Conservation (phyloP, 805 yeast species). For the Metschnikowia lunata region DNA sequence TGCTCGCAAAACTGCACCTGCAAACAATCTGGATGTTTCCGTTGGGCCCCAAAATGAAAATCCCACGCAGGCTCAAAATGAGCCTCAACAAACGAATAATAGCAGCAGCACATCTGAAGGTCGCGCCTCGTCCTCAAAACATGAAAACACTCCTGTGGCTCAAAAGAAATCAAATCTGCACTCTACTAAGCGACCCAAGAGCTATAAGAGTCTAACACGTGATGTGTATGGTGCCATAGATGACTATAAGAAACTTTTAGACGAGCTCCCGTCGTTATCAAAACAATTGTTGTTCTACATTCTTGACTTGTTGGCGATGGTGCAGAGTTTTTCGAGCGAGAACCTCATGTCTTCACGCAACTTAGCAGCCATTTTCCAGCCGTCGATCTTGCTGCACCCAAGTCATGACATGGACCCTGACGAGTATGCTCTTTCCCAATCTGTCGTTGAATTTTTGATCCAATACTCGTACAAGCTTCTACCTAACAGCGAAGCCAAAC, state of each 20-base stretch:
- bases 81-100: background rate
- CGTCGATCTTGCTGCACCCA: conserved; percentile 91
- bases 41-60: background rate
- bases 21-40: background rate
- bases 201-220: conserved; percentile 53
- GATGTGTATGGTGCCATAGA: conserved; percentile 67
- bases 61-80: background rate
- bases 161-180: conserved; percentile 10
- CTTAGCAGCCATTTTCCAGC: conserved; percentile 94
- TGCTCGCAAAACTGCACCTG: background rate
- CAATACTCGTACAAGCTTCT: conserved; percentile 77
- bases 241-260: conserved; percentile 66
- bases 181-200: conserved; percentile 31
- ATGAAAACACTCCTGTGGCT: background rate
- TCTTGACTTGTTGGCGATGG: conserved; percentile 79
- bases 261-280: conserved; percentile 68
- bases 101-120: background rate
- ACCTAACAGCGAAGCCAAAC: conserved; percentile 39
- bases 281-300: conserved; percentile 82
- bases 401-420: conserved; percentile 88
- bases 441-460: conserved; percentile 83
- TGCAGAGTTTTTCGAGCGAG: conserved; percentile 68
- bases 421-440: conserved; percentile 82
- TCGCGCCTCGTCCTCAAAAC: background rate
- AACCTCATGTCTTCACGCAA: conserved; percentile 92